Base-by-base conservation (phyloP, 208 protist species). In the Leishmania amazonensis region DNA sequence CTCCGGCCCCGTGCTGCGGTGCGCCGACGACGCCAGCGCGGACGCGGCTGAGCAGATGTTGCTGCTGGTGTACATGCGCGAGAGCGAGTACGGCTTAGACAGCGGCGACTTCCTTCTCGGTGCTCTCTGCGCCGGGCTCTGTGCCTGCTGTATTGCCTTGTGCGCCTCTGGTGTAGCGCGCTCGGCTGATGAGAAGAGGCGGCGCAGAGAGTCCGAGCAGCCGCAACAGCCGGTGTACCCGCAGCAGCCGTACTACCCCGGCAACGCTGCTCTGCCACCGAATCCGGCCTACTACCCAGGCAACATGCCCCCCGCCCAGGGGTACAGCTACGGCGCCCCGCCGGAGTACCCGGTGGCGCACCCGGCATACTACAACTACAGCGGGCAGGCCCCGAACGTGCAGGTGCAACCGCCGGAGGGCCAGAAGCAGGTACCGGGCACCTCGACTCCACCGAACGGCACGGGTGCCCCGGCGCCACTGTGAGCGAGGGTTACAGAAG, bases 291-390 rank as follows among this genome's bases (percentile, higher is more conserved):
- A 75, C 67, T 80, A 83, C 53, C 54, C 68, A n/a, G 75, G 67
- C 38, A 68, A 68, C 28, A 7, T 19, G 5, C 35, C 60, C 8
- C 64, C 42, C 51, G 64, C n/a, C 17, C 76, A 35, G 76, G 35
- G 42, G 49, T 64, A 80, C 72, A 19, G 38, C 8, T 85, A 85
- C 76, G 81, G 81, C 0, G 75, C 77, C 15, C 81, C 81, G n/a
- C 81, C 81, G 80, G 75, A 84, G 75, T 84, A 84, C 60, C 76
- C 81, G 49, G 58, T 73, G 45, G 76, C 81, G 71, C 81, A 85
- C 51, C 81, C 81, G 19, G 81, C 71, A 15, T 85, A 85, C 76
- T 78, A 85, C 81, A 85, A 85, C 81, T 85, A 85, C 71, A 81
- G 76, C 72, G 81, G 81, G 28, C 11, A 64, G 9, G 76, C 81